Evolutionary conservation across 495 filamentous ascomycete species (phyloP), one percentile per base, ranked within the genome.

Genomic region (Penicillium psychrofluorescens): DNA sequence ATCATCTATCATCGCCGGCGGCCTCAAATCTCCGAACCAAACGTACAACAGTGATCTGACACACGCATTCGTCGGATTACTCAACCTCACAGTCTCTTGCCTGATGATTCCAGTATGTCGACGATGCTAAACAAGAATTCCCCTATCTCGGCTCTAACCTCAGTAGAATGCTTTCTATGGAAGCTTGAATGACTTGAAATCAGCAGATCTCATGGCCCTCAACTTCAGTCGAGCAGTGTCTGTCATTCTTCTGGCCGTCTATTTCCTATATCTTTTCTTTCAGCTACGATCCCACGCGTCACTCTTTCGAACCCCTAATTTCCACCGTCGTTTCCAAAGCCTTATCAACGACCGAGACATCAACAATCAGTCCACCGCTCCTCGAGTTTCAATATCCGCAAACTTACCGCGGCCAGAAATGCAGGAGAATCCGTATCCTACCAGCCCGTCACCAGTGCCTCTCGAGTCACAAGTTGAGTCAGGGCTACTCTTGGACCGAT

Each of bases 201-300:
- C 27, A 54, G 56, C 9, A 59, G 61, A 11, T 56, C 61, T 0
- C 7, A 81, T 80, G 48, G 81, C 58, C 12, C 35, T 58, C 8
- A 45, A n/a, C 30, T 36, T 66, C 7, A 58, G 55, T 29, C 58
- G 48, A 11, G 53, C 50, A 9, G 54, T 51, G 14, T 52, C 63
- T 4, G 49, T 54, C 12, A 72, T 88, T 29, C 67, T 89, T 2
- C 67, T 90, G 6, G 32, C 83, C 31, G 73, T 88, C 8, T 90
- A 90, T 56, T 55, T 78, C 33, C 66, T 86, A 4, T 90, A 88
- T 49, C 74, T 90, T 31, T 53, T 85, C 28, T 89, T 67, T 49
- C 53, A 59, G 49, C 41, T 70, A 28, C 56, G 52, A 50, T 56
- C 56, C 12, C 59, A 66, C 35, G 33, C 45, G 4, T 48, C 56